Conservation (phyloP, 2,329 filamentous ascomycete species). For the Blastomyces silverae region DNA sequence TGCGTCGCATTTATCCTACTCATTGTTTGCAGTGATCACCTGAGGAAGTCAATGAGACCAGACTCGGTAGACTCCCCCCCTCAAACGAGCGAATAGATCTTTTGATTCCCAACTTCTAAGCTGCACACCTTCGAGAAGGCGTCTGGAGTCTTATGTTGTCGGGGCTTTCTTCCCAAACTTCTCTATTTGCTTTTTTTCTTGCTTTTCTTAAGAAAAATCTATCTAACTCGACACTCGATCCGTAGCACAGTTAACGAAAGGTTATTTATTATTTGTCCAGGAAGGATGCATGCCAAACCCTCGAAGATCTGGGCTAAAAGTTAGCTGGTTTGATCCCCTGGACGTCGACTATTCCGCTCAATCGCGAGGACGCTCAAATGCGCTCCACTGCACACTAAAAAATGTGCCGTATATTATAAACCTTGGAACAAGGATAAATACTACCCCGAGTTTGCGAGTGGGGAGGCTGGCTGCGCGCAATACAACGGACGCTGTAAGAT, state of each 20-base stretch:
- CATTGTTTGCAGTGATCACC: neutral
- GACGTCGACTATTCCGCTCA: neutral
- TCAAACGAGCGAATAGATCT: neutral
- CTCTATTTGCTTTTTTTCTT: neutral
- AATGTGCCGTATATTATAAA: neutral
- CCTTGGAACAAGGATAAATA: neutral
- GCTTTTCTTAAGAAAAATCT: too few relatives aligned
- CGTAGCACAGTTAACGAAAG: too few relatives aligned
- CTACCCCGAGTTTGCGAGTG: neutral
- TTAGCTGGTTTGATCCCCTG: conserved; percentile 6
- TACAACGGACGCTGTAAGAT: neutral
- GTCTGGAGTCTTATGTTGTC: neutral
- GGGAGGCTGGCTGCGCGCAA: neutral
- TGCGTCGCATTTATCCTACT: neutral
- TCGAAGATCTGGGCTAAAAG: neutral
- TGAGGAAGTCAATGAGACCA: neutral
- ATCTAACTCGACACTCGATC: too few relatives aligned
- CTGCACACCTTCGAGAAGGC: neutral
- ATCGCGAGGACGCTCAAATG: neutral
- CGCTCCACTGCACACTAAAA: neutral
- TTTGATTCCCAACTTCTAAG: neutral
- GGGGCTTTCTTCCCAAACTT: neutral
- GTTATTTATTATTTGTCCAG: too few relatives aligned
- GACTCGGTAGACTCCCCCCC: neutral
- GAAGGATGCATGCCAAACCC: too few relatives aligned